phyloP scores from a whole-genome alignment of 768 basidiomycete genomes.

The Leccinum arenicola region DNA sequence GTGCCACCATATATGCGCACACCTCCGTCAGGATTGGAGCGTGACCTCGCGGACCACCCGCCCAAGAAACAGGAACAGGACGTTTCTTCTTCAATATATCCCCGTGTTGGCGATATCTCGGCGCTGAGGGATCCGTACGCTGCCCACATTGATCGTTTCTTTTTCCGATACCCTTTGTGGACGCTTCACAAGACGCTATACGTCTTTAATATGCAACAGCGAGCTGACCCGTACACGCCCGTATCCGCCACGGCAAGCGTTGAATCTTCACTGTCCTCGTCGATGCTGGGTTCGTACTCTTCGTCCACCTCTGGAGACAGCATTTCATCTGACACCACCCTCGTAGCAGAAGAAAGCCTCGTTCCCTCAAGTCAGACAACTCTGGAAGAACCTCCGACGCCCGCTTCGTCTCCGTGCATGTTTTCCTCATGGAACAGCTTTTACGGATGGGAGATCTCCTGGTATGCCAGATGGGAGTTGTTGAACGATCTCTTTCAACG shows the following conservation, averaged over 20 bases:
- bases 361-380: slow-evolving; percentile 2
- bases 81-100: slow-evolving; percentile 37
- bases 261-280: slow-evolving; percentile 17
- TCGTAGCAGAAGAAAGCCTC: slow-evolving; percentile 45
- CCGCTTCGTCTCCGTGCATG: slow-evolving; percentile 10
- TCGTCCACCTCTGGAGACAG: slow-evolving; percentile 13
- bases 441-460: slow-evolving; percentile 43
- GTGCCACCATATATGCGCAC: slow-evolving; percentile 17
- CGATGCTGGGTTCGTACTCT: slow-evolving; percentile 19
- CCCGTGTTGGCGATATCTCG: slow-evolving; percentile 61
- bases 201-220: slow-evolving; percentile 53
- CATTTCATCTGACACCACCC: slow-evolving; percentile 56
- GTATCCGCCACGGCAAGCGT: slow-evolving; percentile 12
- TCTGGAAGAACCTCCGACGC: not conserved
- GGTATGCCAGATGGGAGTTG: slow-evolving; percentile 56
- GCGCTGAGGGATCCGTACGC: slow-evolving; percentile 58
- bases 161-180: slow-evolving; percentile 56
- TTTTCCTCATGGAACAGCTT: slow-evolving; percentile 10
- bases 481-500: slow-evolving; percentile 42
- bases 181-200: slow-evolving; percentile 67
- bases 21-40: slow-evolving; percentile 31
- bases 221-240: slow-evolving; percentile 6
- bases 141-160: slow-evolving; percentile 55
- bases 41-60: slow-evolving; percentile 20
- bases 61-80: slow-evolving; percentile 11